Evolutionary conservation across 1,284 basidiomycete species (phyloP).

Genomic region (Rhodotorula sp.): DNA sequence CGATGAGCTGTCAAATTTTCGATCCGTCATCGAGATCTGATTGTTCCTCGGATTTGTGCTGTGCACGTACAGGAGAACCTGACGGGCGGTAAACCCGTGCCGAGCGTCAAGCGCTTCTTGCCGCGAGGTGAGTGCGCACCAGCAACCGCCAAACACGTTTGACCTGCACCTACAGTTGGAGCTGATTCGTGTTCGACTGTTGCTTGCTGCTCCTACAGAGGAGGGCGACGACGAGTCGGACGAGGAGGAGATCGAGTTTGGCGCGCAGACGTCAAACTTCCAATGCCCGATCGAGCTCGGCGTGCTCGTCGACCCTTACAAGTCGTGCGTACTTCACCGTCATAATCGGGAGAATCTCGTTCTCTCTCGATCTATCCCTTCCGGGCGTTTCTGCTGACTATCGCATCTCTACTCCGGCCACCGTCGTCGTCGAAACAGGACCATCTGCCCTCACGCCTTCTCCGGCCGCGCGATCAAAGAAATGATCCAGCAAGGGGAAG

Average conservation of each 20-base stretch:
- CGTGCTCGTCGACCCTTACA: slow-evolving; percentile 29
- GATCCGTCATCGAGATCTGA: no score
- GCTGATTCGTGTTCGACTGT: no score
- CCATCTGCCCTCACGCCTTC: slow-evolving; percentile 33
- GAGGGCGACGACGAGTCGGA: slow-evolving; percentile 30
- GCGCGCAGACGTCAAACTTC: slow-evolving; percentile 29
- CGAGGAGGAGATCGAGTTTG: slow-evolving; percentile 39
- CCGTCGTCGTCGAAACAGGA: slow-evolving; percentile 2
- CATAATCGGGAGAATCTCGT: not conserved
- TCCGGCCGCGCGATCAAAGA: slow-evolving; percentile 28
- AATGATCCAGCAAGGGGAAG: slow-evolving; percentile 6
- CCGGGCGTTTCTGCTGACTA: not conserved
- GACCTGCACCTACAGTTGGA: no score
- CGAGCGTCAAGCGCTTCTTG: slow-evolving; percentile 35
- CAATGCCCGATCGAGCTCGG: slow-evolving; percentile 33
- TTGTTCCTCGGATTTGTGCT: no score
- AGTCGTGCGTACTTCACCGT: slow-evolving; percentile 20
- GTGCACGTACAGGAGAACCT: slow-evolving; percentile 20
- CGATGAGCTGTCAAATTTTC: no score
- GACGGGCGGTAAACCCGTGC: slow-evolving; percentile 15
- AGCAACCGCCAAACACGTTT: no score
- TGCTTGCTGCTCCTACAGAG: no score
- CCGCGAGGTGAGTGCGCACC: slow-evolving; percentile 23
- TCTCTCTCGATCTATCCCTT: not conserved
- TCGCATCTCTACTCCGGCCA: not conserved